Evolutionary conservation across 2,329 filamentous ascomycete genomes (phyloP), one percentile per base, ranked within the genome.

Genomic region (Phyllosticta citriasiana): DNA sequence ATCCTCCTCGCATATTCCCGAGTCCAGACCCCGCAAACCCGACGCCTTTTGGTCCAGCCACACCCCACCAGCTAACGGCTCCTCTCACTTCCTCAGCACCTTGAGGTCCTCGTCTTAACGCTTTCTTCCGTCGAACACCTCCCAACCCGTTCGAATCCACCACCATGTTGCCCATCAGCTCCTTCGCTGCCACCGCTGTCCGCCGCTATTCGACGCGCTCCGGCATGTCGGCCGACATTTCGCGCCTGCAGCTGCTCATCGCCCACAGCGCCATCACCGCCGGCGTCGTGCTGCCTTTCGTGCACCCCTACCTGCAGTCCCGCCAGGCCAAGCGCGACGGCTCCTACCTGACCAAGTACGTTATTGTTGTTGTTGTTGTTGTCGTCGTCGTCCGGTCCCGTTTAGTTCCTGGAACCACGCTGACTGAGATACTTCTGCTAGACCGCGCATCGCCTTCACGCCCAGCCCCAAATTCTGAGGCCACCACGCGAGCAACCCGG

Each of bases 281-380:
- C 3, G 74, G 72, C 14, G 72, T 75, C 33, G 72, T 73, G 3
- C 66, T 76, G 7, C 74, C 74, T 0, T 75, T 75, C 63, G 71
- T 76, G 35, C 73, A 72, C 24, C 72, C 74, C 25, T 68, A 74
- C 30, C 60, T 75, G 22, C 73, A 75, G 65, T 73, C 69, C 1
- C 63, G 71, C 58, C 66, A 72, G 55, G 67, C 71, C 1, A 74
- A 68, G 65, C 68, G 68, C 6, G 74, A 76, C 65, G 74, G 73
- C 0, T 66, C 66, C 7, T 70, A 72, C 64, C 57, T 72, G 64
- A 75, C 71, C 26, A 71, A 70, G 73, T 76, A 64, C 65, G 72
- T 66, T 53, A 2, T 22, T 22, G 19, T 22, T 22, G 19, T 22
- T 2, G 19, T 22, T 22, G 19, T 22, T n/a, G n/a, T n/a, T n/a